Evolutionary conservation across 495 filamentous ascomycete species (phyloP).

Genomic region (Neurospora sp.): DNA sequence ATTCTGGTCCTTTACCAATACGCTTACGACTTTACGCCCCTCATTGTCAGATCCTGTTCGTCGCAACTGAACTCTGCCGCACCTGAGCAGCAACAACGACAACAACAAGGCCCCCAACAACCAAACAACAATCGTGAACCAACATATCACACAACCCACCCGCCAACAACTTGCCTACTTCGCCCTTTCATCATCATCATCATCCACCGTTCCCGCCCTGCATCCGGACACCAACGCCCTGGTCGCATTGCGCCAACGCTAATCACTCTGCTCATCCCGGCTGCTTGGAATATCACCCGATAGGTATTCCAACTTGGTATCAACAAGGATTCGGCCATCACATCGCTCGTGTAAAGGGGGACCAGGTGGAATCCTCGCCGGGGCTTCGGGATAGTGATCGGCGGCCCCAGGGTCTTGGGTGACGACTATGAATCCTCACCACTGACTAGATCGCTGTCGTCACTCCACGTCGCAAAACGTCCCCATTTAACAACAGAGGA

Average conservation of each 20-base stretch:
- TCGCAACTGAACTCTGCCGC: neutral
- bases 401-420: slow-evolving; percentile 11
- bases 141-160: neutral
- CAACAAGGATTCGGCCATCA: neutral
- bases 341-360: neutral
- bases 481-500: neutral
- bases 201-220: neutral
- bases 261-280: neutral
- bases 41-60: neutral
- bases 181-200: neutral
- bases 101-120: neutral
- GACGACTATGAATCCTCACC: slow-evolving; percentile 28
- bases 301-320: neutral
- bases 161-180: neutral
- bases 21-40: neutral
- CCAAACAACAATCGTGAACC: neutral
- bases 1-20: neutral
- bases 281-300: neutral
- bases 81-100: neutral
- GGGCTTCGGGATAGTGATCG: neutral
- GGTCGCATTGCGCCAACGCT: neutral
- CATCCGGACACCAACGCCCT: neutral
- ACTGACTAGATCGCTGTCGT: slow-evolving; percentile 18
- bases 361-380: neutral
- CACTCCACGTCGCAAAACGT: slow-evolving; percentile 11